Conservation (phyloP, 371 early-diverging fungal species). For the Fennellomyces sp. region DNA sequence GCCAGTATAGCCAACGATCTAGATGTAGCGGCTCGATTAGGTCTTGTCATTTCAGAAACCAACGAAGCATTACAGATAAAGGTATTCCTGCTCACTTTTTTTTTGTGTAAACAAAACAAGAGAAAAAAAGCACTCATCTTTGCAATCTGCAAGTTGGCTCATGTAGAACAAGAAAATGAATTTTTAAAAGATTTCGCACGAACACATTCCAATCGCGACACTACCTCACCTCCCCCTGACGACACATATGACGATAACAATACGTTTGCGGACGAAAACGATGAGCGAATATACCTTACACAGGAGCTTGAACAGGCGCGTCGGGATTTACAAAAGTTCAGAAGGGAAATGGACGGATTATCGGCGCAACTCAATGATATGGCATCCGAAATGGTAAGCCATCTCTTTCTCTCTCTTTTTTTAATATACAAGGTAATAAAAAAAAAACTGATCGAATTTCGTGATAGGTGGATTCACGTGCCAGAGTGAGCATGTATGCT, state of each 20-base stretch:
- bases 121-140: background rate
- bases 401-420: background rate
- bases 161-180: constrained; percentile 61
- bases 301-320: constrained; percentile 64
- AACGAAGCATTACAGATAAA: constrained; percentile 63
- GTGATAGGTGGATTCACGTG: constrained; percentile 51
- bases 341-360: constrained; percentile 65
- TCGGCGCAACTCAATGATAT: constrained; percentile 69
- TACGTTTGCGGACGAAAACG: background rate
- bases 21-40: constrained; percentile 69
- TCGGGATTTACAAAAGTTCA: constrained; percentile 58
- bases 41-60: constrained; percentile 65
- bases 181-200: constrained; percentile 47
- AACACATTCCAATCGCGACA: constrained; percentile 1
- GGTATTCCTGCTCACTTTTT: too few species aligned
- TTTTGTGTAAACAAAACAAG: too few species aligned
- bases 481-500: constrained; percentile 63
- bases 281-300: constrained; percentile 55
- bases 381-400: constrained; percentile 61
- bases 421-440: too few species aligned
- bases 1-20: constrained; percentile 62
- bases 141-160: constrained; percentile 36
- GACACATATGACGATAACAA: background rate
- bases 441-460: background rate
- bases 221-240: constrained; percentile 11